Conservation (phyloP, 2,329 filamentous ascomycete genomes). For the Colletotrichum gloeosporioides region DNA sequence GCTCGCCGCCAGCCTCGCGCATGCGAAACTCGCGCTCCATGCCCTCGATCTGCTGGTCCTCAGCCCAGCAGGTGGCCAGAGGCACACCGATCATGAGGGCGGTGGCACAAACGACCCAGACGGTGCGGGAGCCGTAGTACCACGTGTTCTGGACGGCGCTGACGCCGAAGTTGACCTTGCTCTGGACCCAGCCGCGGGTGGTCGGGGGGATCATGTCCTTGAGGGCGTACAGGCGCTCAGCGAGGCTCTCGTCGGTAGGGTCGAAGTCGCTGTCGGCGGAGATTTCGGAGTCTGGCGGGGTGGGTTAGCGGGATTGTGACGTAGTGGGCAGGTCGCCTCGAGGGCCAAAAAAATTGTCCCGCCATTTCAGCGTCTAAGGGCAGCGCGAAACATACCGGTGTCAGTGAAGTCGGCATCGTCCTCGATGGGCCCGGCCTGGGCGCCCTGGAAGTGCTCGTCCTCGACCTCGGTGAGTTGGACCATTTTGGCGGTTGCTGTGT, state of each 20-base stretch:
- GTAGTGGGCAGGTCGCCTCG: neutral
- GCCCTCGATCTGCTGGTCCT: constrained; percentile 96
- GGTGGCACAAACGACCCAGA: constrained; percentile 91
- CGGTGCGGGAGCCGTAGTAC: constrained; percentile 77
- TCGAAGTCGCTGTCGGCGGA: constrained; percentile 80
- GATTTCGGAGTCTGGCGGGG: constrained; percentile 74
- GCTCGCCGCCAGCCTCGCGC: constrained; percentile 87
- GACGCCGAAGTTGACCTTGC: constrained; percentile 60
- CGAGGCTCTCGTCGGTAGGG: constrained; percentile 60
- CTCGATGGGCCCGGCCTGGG: constrained; percentile 73
- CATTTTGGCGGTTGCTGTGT: constrained; percentile 62
- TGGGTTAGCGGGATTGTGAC: constrained; percentile 6
- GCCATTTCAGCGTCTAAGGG: neutral
- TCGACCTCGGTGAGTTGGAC: constrained; percentile 97
- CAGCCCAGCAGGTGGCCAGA: constrained; percentile 89
- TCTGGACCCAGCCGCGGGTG: constrained; percentile 71
- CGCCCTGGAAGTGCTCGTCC: constrained; percentile 88
- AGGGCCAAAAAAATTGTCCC: neutral
- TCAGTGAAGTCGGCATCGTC: constrained; percentile 94
- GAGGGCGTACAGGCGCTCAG: constrained; percentile 74
- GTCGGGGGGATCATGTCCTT: constrained; percentile 79
- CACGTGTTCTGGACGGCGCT: constrained; percentile 55
- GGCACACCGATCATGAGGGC: constrained; percentile 90
- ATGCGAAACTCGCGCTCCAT: constrained; percentile 98
- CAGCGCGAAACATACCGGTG: constrained; percentile 69